Percentiles rank a stretch among this genome's conserved stretches.
Evolutionary conservation across 352 stramenopile species (phyloP).

Genomic region (Globisporangium canariense): DNA sequence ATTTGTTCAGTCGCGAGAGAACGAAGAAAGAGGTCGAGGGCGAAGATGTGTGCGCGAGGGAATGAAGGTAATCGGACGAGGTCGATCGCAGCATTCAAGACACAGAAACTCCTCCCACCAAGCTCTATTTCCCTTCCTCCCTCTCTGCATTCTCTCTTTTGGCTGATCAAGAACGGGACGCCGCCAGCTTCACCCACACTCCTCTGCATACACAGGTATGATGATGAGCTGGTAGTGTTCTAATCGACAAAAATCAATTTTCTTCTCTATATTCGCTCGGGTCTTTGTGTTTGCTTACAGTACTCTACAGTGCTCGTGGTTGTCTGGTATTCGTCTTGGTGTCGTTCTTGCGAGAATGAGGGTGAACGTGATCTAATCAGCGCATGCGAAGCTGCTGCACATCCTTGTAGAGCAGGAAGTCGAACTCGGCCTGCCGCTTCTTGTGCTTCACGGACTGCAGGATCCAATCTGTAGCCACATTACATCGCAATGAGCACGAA

Average conservation of each 20-base stretch:
- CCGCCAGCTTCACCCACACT: slow-evolving; percentile 3
- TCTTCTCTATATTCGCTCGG: slow-evolving; percentile 13
- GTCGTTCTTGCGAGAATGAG: neutral
- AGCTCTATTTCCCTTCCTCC: slow-evolving; percentile 10
- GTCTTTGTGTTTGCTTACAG: neutral
- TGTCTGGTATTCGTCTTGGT: neutral
- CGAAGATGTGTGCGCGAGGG: neutral
- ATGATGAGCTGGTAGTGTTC: slow-evolving; percentile 4
- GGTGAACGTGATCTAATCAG: neutral
- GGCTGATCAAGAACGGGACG: slow-evolving; percentile 10
- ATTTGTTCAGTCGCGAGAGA: slow-evolving; percentile 2
- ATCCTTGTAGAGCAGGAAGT: slow-evolving; percentile 77
- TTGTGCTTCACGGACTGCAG: slow-evolving; percentile 65
- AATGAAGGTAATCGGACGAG: slow-evolving; percentile 4
- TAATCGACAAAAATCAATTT: slow-evolving; percentile 18
- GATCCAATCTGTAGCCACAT: slow-evolving; percentile 53
- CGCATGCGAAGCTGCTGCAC: slow-evolving; percentile 8
- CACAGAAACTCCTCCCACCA: neutral
- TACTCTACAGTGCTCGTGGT: neutral
- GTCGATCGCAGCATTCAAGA: slow-evolving; percentile 6
- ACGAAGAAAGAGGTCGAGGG: neutral
- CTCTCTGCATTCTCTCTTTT: slow-evolving; percentile 16
- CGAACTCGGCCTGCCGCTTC: slow-evolving; percentile 62
- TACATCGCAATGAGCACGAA: neutral
- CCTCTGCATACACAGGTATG: slow-evolving; percentile 2